Base-by-base conservation (phyloP, 805 yeast species). In the Saturnispora ahearnii region DNA sequence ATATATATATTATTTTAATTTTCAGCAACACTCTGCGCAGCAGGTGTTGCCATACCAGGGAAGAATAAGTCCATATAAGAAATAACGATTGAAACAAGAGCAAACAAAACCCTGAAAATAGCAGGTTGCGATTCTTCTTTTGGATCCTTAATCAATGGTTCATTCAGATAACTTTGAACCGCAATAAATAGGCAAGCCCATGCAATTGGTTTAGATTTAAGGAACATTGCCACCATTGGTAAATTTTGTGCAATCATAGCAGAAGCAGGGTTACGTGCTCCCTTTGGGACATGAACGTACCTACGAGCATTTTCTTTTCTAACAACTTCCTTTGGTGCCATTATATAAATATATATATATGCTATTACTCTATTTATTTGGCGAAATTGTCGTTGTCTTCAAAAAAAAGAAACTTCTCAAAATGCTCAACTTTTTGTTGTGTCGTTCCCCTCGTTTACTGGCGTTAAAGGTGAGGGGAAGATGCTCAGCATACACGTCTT, bases 171-270 rank as follows among this genome's bases (percentile, higher is more conserved):
- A 1, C 74, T 50, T 62, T 78, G 83, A 22, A 78, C 58, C 5
- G 81, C 73, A 53, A 78, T 62, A 58, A 78, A 76, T 26, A 76
- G 58, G 24, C 79, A 62, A 3, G 81, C 67, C 82, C 82, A 78
- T 11, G 81, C 69, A 57, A 78, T 62, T 54, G 78, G 64, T 59
- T 75, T 78, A 62, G 77, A 77, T 57, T 73, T 67, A 73, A 78
- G 66, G 60, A 78, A 77, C 83, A 78, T 78, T 43, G 82, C 82
- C 2, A 78, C 81, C 80, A 78, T 74, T 40, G 83, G 83, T 52
- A 78, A 64, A 43, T 79, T 72, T 57, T 76, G 79, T 6, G 79
- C 63, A 28, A 76, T 67, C 67, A 74, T 68, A 38, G 68, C 65
- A 3, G 78, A 62, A 6, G 78, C 78, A 44, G 68, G 71, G 40